A percentile compares a stretch with the other conserved stretches of the same genome.
Conservation (phyloP, 2,329 filamentous ascomycete species). For the Lojkania enalia region DNA sequence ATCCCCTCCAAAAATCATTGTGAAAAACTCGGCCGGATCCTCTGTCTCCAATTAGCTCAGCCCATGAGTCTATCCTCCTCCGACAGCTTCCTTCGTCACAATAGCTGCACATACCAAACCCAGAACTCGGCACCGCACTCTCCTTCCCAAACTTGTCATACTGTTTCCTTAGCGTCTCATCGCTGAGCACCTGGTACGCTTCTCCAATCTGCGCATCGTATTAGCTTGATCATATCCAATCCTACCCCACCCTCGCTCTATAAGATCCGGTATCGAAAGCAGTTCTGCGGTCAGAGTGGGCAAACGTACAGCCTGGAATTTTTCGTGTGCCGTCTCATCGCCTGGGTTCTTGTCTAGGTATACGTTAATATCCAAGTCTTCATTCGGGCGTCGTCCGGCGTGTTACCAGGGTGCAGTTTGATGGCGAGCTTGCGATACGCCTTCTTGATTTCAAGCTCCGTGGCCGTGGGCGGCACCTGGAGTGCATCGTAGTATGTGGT, state of each 20-base stretch:
- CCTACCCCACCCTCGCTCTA: too few relatives aligned
- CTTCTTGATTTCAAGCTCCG: slow-evolving; percentile 94
- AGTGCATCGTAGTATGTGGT: slow-evolving; percentile 87
- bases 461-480: slow-evolving; percentile 80
- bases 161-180: slow-evolving; percentile 81
- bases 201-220: slow-evolving; percentile 65
- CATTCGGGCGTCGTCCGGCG: slow-evolving; percentile 27
- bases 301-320: slow-evolving; percentile 78
- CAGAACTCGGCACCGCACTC: slow-evolving; percentile 83
- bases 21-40: slow-evolving; percentile 97
- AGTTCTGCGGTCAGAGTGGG: too few relatives aligned
- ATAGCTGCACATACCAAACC: slow-evolving; percentile 66
- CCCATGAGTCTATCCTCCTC: slow-evolving; percentile 14
- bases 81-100: slow-evolving; percentile 12
- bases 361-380: slow-evolving; percentile 9
- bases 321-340: slow-evolving; percentile 88
- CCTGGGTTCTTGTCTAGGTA: slow-evolving; percentile 90
- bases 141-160: slow-evolving; percentile 99
- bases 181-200: slow-evolving; percentile 80
- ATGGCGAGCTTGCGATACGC: slow-evolving; percentile 92
- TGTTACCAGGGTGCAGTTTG: slow-evolving; percentile 80
- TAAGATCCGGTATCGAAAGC: too few relatives aligned
- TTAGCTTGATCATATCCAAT: too few relatives aligned
- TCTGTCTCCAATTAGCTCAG: slow-evolving; percentile 50
- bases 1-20: slow-evolving; percentile 96